Evolutionary conservation across 139 green algal species (phyloP).

Genomic region (Trebouxia sp.): DNA sequence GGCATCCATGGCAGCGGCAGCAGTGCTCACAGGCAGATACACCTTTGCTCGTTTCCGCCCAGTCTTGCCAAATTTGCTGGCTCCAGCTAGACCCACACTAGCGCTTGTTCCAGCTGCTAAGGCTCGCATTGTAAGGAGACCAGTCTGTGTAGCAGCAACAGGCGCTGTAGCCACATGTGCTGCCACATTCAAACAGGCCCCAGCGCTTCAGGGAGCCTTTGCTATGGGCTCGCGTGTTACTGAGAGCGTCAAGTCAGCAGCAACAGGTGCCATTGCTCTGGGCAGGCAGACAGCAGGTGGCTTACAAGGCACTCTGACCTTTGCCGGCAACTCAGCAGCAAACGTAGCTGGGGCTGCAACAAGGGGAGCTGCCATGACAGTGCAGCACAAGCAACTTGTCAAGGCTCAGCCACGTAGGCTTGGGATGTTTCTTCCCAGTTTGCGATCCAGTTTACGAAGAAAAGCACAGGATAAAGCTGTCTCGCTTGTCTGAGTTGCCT

Average conservation of each 20-base stretch:
- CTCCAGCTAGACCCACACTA: neutral
- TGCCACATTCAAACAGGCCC: conserved; percentile 18
- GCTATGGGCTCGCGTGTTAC: neutral
- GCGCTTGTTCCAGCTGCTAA: conserved; percentile 7
- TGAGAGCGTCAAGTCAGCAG: neutral
- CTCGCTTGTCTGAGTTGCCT: neutral
- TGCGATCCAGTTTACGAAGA: neutral
- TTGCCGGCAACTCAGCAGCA: conserved; percentile 24
- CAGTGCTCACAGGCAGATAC: conserved; percentile 11
- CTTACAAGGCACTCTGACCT: neutral
- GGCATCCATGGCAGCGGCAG: conserved; percentile 16
- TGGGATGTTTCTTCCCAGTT: neutral
- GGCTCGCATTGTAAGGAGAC: neutral
- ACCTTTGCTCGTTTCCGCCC: neutral
- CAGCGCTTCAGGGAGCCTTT: neutral
- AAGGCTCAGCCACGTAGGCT: neutral
- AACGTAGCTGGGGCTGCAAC: conserved; percentile 14
- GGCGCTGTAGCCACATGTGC: conserved; percentile 22
- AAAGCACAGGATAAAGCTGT: neutral
- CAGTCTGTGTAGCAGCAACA: conserved; percentile 21
- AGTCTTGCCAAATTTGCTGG: neutral
- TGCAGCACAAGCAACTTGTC: conserved; percentile 20
- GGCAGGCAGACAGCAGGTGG: neutral
- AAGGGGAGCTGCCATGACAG: neutral
- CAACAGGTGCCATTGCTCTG: neutral